A percentile compares a stretch with the other conserved stretches of the same genome.
phyloP scores from a whole-genome alignment of 2,329 filamentous ascomycete species.

The Botrytis byssoidea region DNA sequence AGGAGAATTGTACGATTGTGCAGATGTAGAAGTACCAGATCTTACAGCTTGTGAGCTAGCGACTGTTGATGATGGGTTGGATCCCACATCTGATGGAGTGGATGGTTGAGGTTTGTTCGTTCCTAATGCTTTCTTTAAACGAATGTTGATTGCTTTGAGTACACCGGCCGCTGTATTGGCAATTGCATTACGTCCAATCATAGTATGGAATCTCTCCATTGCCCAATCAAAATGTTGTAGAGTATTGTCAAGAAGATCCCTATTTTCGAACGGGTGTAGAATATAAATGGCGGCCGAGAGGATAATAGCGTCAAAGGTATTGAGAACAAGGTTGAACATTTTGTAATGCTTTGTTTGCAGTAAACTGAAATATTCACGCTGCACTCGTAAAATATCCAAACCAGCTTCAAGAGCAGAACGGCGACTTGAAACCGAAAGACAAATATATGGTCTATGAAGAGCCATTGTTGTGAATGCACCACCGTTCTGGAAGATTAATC shows the following conservation, averaged over 20 bases:
- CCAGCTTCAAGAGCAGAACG: slow-evolving; percentile 56
- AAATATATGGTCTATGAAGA: slow-evolving; percentile 61
- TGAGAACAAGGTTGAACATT: slow-evolving; percentile 57
- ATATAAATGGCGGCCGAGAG: slow-evolving; percentile 61
- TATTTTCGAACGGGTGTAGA: slow-evolving; percentile 56
- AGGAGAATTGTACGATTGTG: slow-evolving; percentile 13
- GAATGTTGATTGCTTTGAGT: slow-evolving; percentile 53
- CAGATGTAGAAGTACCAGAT: slow-evolving; percentile 6
- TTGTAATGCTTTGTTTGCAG: slow-evolving; percentile 53
- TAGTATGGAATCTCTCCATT: slow-evolving; percentile 56
- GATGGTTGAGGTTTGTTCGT: slow-evolving; percentile 12
- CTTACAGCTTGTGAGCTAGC: slow-evolving; percentile 10
- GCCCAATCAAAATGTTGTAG: slow-evolving; percentile 60
- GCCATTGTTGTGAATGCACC: slow-evolving; percentile 55
- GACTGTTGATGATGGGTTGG: slow-evolving; percentile 22
- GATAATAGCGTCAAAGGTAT: slow-evolving; percentile 63
- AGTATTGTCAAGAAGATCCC: slow-evolving; percentile 47
- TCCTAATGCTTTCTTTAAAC: slow-evolving; percentile 49
- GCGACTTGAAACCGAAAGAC: slow-evolving; percentile 54
- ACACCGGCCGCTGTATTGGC: slow-evolving; percentile 56
- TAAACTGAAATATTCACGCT: slow-evolving; percentile 50
- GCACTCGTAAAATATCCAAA: slow-evolving; percentile 54
- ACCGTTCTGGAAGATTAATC: slow-evolving; percentile 48
- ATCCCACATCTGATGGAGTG: slow-evolving; percentile 19
- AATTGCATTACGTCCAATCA: slow-evolving; percentile 53